Conservation (phyloP, 2,329 filamentous ascomycete species). For the Teratosphaeria pseudoeucalypti region DNA sequence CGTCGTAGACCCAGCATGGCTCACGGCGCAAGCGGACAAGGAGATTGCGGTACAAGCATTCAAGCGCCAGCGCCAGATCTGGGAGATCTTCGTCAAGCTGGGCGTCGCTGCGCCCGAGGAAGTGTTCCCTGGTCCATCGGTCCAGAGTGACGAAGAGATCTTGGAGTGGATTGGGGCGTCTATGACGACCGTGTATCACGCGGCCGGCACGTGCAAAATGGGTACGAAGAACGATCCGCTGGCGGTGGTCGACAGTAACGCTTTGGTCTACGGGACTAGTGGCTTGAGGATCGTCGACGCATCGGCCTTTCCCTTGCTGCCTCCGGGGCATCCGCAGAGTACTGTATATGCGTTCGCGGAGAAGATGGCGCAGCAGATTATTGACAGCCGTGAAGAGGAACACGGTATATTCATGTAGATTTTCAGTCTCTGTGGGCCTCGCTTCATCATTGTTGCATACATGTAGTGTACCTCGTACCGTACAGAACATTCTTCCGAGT, state of each 20-base stretch:
- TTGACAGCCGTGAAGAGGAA: neutral
- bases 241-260: slow-evolving; percentile 9
- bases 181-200: slow-evolving; percentile 7
- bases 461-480: too few species aligned
- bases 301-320: slow-evolving; percentile 11
- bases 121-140: slow-evolving; percentile 3
- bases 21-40: slow-evolving; percentile 35
- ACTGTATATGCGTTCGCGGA: slow-evolving; percentile 6
- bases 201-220: slow-evolving; percentile 10
- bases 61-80: slow-evolving; percentile 3
- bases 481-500: too few species aligned
- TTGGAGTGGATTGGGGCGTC: slow-evolving; percentile 1
- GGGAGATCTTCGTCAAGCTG: neutral
- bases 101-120: slow-evolving; percentile 1
- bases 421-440: neutral
- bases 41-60: slow-evolving; percentile 1
- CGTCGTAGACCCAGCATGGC: slow-evolving; percentile 1
- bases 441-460: neutral
- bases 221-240: slow-evolving; percentile 1
- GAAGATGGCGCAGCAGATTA: slow-evolving; percentile 1
- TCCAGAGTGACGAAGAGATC: slow-evolving; percentile 6
- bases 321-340: slow-evolving; percentile 17
- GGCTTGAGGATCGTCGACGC: slow-evolving; percentile 17
- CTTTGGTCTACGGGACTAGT: slow-evolving; percentile 12
- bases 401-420: neutral